Base-by-base conservation (phyloP, 192 early-diverging fungal species). In the Linnemannia elongata region DNA sequence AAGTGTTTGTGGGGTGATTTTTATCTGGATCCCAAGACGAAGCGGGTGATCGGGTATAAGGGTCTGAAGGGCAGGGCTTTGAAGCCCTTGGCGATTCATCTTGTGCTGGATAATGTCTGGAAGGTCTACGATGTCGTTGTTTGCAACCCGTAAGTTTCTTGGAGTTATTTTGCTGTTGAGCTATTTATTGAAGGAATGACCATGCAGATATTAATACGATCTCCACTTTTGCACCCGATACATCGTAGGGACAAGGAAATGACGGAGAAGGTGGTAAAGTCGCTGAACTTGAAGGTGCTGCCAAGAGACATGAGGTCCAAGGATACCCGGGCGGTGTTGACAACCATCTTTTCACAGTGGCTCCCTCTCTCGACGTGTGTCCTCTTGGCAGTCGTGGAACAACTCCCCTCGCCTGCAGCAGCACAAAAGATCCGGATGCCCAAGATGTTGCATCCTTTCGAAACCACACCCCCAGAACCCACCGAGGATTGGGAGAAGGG, bases 51-150 rank as follows among this genome's bases (percentile, higher is more conserved):
- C 70, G 93, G 93, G 7, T 94, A 95, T 57, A 98, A 97, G 88
- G 97, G 96, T 41, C 84, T 97, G 27, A 94, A 96, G 70, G 96
- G 97, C 3, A 85, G 96, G 44, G 80, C 89, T 0, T 88, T 98
- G 74, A 99, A 99, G 87, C 97, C 98, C 5, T 90, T 99, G 91
- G 99, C 99, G 91, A 97, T 99, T 55, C 99, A 99, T 87, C 94
- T 99, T 70, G 95, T 97, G 8, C 82, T 99, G 77, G 94, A 96
- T 24, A 98, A 99, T 72, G 92, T 99, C 30, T 99, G 98, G 98
- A 93, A 96, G 78, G 93, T 99, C 0, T 99, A 99, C 86, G 96
- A 98, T 54, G 94, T 93, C 70, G 92, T 92, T 24, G 85, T 96
- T 17, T 78, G 93, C 22, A 84, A 95, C 30, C 92, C 90, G 88